Percentiles rank a stretch among this genome's conserved stretches.
Conservation (phyloP, 176 grass and related monocot species). For the Avena sativa region DNA sequence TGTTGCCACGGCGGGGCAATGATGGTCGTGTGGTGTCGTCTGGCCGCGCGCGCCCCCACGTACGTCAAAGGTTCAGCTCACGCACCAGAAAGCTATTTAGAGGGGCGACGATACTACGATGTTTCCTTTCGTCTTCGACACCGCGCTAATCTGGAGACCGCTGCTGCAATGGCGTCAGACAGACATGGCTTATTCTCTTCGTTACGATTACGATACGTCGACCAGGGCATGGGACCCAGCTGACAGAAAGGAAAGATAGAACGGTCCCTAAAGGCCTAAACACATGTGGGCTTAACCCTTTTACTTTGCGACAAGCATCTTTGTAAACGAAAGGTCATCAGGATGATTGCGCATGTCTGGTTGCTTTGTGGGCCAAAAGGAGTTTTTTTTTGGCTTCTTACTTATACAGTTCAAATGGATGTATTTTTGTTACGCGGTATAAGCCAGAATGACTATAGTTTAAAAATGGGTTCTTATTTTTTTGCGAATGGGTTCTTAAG, state of each 20-base stretch:
- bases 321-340: not conserved
- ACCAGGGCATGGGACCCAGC: not conserved
- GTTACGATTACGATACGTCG: not conserved
- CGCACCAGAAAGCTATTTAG: not conserved
- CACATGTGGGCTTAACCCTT: not conserved
- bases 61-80: not conserved
- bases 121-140: not conserved
- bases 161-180: not conserved
- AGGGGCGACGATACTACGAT: not conserved
- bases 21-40: not conserved
- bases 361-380: constrained; percentile 19
- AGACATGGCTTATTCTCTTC: not conserved
- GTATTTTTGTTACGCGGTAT: not conserved
- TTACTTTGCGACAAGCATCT: not conserved
- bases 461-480: not conserved
- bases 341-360: not conserved
- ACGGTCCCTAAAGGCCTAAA: not conserved
- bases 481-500: not conserved
- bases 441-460: not conserved
- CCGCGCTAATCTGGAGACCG: not conserved
- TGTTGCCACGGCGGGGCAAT: constrained; percentile 26
- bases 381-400: not conserved
- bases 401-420: not conserved
- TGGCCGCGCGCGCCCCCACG: not conserved
- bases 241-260: not conserved